phyloP scores from a whole-genome alignment of 75 land plant genomes.

The Selaginella moellendorffii region DNA sequence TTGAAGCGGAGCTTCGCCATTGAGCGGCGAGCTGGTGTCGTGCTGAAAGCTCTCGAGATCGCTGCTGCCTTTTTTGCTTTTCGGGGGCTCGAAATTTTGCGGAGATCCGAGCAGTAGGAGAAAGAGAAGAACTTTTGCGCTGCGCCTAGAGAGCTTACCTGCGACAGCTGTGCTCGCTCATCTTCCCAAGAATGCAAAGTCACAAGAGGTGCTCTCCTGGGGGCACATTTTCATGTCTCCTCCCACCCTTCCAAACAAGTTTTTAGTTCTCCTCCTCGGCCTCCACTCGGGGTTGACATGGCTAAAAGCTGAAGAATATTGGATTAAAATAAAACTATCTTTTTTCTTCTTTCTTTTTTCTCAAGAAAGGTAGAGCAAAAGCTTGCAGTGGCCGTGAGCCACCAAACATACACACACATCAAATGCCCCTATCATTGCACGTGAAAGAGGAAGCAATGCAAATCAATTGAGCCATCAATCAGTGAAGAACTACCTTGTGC shows the following conservation, averaged over 20 bases:
- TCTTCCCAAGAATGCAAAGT: too few species aligned
- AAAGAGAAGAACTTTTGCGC: too few species aligned
- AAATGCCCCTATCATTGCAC: neutral
- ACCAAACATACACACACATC: neutral
- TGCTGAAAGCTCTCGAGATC: neutral
- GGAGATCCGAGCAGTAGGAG: too few species aligned
- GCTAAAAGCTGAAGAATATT: neutral
- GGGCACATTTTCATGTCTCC: too few species aligned
- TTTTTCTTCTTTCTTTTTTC: neutral
- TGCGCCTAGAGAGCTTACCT: too few species aligned
- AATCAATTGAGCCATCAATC: too few species aligned
- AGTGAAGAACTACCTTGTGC: too few species aligned
- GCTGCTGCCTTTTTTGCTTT: neutral
- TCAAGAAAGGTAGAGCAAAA: neutral
- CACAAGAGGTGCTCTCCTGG: too few species aligned
- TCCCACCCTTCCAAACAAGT: too few species aligned
- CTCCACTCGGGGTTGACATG: neutral
- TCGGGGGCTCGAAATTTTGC: too few species aligned
- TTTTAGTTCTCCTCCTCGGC: neutral
- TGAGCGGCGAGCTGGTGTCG: neutral
- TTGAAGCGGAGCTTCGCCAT: neutral
- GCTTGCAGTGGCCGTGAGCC: neutral
- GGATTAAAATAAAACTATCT: neutral
- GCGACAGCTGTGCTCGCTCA: too few species aligned
- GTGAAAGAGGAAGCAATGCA: too few species aligned